Evolutionary conservation across 2,329 filamentous ascomycete species (phyloP), one percentile per base, ranked within the genome.

Genomic region (Cladorrhinum sp.): DNA sequence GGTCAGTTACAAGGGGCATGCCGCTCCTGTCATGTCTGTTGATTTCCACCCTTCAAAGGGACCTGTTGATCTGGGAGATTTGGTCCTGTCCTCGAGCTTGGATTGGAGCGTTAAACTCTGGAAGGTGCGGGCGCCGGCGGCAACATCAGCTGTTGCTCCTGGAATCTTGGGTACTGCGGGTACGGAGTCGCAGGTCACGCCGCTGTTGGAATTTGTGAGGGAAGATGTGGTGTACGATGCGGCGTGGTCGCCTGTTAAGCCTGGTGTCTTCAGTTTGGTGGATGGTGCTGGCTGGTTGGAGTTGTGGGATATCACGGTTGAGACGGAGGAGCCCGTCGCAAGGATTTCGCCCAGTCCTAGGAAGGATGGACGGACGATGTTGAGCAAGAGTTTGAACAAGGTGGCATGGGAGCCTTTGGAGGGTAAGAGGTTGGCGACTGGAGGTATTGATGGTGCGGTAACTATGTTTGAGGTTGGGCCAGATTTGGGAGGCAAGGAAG

Each of bases 21-120:
- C 91, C 13, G 95, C 92, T 2, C 95, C 95, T 0, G 92, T 99
- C 69, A 96, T 97, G 88, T 95, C 91, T 5, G 88, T 97, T 12
- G 90, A 95, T 73, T 99, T 98, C 78, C 95, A 99, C 72, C 95
- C 95, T 1, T 89, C 92, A 3, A 87, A 91, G 57, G 96, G 95
- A 1, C 92, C 93, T 2, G 88, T 99, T 55, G 96, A 99, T 75
- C 86, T 99, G 5, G 93, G 93, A 25, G 96, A 99, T 70, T 80
- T 99, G 5, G 91, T 98, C 61, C 84, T 99, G 54, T 93, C 89
- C n/a, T 90, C 91, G 3, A 93, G 90, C 49, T 81, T 99, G 7
- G 95, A 99, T 78, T 99, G 95, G 95, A 96, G 89, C 67, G 92
- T 97, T 67, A 97, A 96, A 77, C 80, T 99, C 16, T 99, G 95